Evolutionary conservation across 2,329 filamentous ascomycete genomes (phyloP).

Genomic region (Fusarium albosuccineum): DNA sequence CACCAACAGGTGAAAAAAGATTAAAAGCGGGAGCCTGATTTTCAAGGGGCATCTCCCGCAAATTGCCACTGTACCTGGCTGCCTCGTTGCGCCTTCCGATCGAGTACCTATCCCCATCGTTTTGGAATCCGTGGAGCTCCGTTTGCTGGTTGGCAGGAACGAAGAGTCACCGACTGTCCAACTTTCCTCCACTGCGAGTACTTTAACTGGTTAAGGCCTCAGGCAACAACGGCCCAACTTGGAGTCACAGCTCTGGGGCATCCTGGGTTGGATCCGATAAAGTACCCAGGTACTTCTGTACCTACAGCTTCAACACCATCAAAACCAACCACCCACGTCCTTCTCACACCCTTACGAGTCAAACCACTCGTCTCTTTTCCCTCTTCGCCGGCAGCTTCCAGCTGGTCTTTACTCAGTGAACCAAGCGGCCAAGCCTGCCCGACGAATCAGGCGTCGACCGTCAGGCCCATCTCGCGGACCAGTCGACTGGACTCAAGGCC

Average conservation of each 20-base stretch:
- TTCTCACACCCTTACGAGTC: constrained; percentile 39
- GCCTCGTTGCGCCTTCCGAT: constrained; percentile 5
- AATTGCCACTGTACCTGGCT: constrained; percentile 12
- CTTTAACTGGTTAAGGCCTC: constrained; percentile 13
- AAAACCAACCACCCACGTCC: constrained; percentile 39
- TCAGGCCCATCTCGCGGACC: constrained; percentile 34
- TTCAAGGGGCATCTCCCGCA: constrained; percentile 10
- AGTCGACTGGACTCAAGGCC: constrained; percentile 37
- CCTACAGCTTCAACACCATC: constrained; percentile 29
- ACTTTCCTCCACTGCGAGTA: constrained; percentile 32
- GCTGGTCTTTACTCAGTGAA: constrained; percentile 26
- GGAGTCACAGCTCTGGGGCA: not conserved
- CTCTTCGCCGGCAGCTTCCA: constrained; percentile 23
- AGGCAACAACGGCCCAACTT: constrained; percentile 22
- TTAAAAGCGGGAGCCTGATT: constrained; percentile 33
- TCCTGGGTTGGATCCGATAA: constrained; percentile 4
- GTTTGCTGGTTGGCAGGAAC: constrained; percentile 1
- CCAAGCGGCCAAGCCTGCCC: constrained; percentile 10
- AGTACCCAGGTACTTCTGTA: constrained; percentile 23
- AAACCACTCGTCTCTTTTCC: constrained; percentile 30
- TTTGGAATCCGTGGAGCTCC: constrained; percentile 5
- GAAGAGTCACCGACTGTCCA: not conserved
- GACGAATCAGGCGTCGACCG: constrained; percentile 25
- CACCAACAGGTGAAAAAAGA: constrained; percentile 23
- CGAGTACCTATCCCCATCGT: not conserved